Evolutionary conservation across 768 basidiomycete species (phyloP), one percentile per base, ranked within the genome.

Genomic region (Pholiota microspora): DNA sequence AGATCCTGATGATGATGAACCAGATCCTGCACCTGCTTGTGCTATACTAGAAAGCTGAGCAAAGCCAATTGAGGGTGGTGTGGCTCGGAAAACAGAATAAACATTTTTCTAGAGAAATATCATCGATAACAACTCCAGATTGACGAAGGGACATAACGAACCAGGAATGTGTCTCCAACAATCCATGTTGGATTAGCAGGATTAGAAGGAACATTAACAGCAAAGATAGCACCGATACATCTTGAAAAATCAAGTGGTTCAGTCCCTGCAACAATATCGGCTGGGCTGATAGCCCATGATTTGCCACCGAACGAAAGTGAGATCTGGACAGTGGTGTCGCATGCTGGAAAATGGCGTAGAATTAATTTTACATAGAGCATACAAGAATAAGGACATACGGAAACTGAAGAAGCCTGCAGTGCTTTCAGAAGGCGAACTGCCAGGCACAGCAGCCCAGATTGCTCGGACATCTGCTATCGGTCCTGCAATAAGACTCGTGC

Each of bases 401-500:
- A 84, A 93, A 7, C 79, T 70, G 62, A 77, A 99, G 76, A 89
- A 88, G 18, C 95, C 96, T 42, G 73, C 59, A 63, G 71, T 70
- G 25, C 56, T 54, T 0, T 59, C 58, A 9, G 89, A 69, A 0
- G 78, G 60, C n/a, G 63, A 53, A 2, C 88, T 73, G 18, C 82
- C 82, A 10, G 82, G 77, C 29, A 98, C 83, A 9, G 82, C 76
- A 1, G 65, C 67, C 77, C 85, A 98, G 47, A 98, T 76, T 15
- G 75, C 69, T n/a, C 67, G 53, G 6, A 91, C 84, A 42, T 83
- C 79, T 0, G 56, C 66, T 0, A 82, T 69, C 0, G 97, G 95
- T 0, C 86, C 96, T 18, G 89, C 95, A 56, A 99, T 89, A 52
- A 98, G 80, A 4, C 94, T 96, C 0, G 96, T 98, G 16, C 94